phyloP scores from a whole-genome alignment of 176 grass and related monocot species.

The Melocanna baccifera region DNA sequence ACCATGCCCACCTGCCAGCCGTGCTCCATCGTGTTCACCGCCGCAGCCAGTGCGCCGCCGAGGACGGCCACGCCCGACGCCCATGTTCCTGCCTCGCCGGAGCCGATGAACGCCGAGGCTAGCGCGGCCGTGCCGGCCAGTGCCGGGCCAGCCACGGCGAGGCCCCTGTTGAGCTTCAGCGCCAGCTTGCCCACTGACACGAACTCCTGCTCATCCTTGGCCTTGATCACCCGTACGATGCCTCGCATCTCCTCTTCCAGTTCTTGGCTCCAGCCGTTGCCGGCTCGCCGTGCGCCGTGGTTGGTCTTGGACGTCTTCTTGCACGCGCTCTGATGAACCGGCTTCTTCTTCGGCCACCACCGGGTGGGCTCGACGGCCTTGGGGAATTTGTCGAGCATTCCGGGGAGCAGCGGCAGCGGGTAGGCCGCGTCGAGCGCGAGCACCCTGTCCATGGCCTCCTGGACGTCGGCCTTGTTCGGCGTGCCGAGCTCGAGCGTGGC shows the following conservation, averaged over 20 bases:
- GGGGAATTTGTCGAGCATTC: constrained; percentile 64
- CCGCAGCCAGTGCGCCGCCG: constrained; percentile 38
- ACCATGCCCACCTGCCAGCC: constrained; percentile 53
- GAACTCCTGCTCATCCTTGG: constrained; percentile 49
- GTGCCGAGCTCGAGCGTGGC: not conserved
- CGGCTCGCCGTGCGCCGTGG: not conserved
- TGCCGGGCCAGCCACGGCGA: constrained; percentile 34
- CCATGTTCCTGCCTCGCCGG: not conserved
- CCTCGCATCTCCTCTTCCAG: constrained; percentile 58
- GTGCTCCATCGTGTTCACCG: constrained; percentile 47
- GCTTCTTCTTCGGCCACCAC: constrained; percentile 48
- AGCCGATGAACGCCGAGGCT: constrained; percentile 27
- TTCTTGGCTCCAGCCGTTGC: constrained; percentile 53
- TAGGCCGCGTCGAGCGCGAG: constrained; percentile 56
- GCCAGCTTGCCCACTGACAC: constrained; percentile 11
- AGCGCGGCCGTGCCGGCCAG: constrained; percentile 35
- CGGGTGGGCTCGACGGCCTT: constrained; percentile 31
- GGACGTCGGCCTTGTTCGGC: not conserved
- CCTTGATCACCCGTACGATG: constrained; percentile 32
- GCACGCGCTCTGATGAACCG: not conserved
- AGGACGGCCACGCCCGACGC: not conserved
- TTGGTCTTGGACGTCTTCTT: not conserved
- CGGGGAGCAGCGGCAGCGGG: constrained; percentile 40
- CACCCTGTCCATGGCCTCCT: constrained; percentile 20
- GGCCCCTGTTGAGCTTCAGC: constrained; percentile 16